Percentiles rank a stretch among this genome's conserved stretches.
Evolutionary conservation across 352 stramenopile genomes (phyloP).

Genomic region (Globisporangium sylvaticum): DNA sequence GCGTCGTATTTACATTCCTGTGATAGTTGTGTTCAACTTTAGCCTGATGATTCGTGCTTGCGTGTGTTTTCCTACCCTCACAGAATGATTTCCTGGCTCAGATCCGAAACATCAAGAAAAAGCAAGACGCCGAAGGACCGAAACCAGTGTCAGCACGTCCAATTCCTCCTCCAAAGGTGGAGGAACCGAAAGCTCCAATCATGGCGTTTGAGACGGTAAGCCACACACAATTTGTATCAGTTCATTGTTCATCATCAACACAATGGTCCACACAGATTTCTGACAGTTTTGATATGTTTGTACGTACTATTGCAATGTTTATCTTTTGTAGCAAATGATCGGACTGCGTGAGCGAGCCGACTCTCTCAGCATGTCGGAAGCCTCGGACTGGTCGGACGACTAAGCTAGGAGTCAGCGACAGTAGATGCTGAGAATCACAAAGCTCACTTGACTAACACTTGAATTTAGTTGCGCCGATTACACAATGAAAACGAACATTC

Average conservation of each 20-base stretch:
- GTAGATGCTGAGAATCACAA: not conserved
- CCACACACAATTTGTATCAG: not conserved
- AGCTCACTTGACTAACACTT: not conserved
- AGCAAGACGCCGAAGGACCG: conserved; percentile 52
- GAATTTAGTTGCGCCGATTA: not conserved
- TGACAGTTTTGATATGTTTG: conserved; percentile 8
- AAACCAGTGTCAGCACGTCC: conserved; percentile 20
- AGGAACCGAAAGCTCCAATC: conserved; percentile 54
- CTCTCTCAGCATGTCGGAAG: conserved; percentile 80
- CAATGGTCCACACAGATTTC: not conserved
- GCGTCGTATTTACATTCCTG: not conserved
- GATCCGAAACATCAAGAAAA: conserved; percentile 81
- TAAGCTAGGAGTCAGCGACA: conserved; percentile 14
- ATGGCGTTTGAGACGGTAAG: conserved; percentile 60
- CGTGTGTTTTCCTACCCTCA: not conserved
- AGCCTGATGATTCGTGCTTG: not conserved
- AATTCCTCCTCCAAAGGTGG: conserved; percentile 31
- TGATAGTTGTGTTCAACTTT: not conserved
- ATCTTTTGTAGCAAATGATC: conserved; percentile 68
- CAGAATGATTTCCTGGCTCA: conserved; percentile 74
- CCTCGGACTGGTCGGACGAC: conserved; percentile 86
- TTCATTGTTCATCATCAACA: not conserved
- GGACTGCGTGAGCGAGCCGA: conserved; percentile 69
- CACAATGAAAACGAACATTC: not conserved
- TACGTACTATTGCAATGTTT: not conserved